Base-by-base conservation (phyloP, 169 alveolate species). In the Babesia sp. region DNA sequence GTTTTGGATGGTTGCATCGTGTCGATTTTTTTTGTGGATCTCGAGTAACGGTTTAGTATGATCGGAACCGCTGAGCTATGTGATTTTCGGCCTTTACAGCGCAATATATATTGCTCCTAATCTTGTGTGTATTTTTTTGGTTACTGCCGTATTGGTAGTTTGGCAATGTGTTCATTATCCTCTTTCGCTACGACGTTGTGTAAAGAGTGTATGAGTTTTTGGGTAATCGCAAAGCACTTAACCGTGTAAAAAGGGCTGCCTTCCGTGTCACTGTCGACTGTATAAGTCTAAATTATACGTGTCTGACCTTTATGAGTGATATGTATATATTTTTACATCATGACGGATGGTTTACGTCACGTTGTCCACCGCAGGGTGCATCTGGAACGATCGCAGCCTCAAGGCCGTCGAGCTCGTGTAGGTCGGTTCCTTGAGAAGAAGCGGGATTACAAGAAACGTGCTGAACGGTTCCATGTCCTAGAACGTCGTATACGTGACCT, bases 291-390 rank as follows among this genome's bases (percentile, higher is more conserved):
- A 18, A 16, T n/a, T 28, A 1, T 12, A 16, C 51, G 7, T 31
- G 3, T 18, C 16, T 44, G 26, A 29, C 24, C 37, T 14, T 9
- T 1, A 3, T 29, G n/a, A n/a, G n/a, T n/a, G n/a, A n/a, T n/a
- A n/a, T n/a, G n/a, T n/a, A n/a, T n/a, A n/a, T n/a, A n/a, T n/a
- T n/a, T n/a, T n/a, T n/a, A n/a, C 45, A 39, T 3, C 20, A 67
- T 69, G 79, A 33, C 80, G 59, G 71, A 67, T 26, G 83, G 87
- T 34, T 51, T 79, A 59, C 63, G 64, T 18, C 83, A 79, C 53
- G 83, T 79, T 37, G 87, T 79, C 24, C 87, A 70, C 48, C 63
- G 87, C 55, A 36, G 87, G 28, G 87, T 79, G 24, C 87, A 79
- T 63, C 61, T 79, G 80, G 87, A 79, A 45, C 61, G 87, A n/a